Evolutionary conservation across 2,329 filamentous ascomycete genomes (phyloP), one percentile per base, ranked within the genome.

Genomic region (Penicillium nordicum): DNA sequence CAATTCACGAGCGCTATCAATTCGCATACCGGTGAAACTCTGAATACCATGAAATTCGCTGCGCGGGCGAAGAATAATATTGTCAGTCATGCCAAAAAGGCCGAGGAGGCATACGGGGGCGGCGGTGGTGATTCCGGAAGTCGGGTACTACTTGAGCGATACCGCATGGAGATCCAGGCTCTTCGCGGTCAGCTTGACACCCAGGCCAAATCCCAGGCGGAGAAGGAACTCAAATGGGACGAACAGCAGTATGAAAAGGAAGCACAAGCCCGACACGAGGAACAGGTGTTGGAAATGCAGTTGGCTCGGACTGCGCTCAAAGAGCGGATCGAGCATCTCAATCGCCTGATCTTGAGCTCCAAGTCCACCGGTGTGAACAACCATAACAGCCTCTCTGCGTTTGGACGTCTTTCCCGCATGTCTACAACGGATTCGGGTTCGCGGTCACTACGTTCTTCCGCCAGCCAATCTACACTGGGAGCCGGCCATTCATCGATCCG

Each of bases 201-300:
- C n/a, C 90, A 97, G 71, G 86, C 87, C 44, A 92, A 89, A 71
- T 79, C 76, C 27, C 83, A 84, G 55, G 82, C 81, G 45, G 84
- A 85, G 43, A 82, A 84, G 45, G 84, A 88, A 51, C 57, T 79
- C 25, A 84, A 82, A 49, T 83, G 88, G 57, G 84, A 86, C 47
- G 84, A 89, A 67, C 85, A 89, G 63, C 90, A 94, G 67, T 84
- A 87, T 63, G 86, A 94, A 71, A 85, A 88, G 65, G 90, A 97
- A 74, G 89, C 89, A 8, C 87, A 92, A 63, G 84, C 90, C 63
- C 86, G 92, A 38, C 94, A 97, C 65, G 92, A 97, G 70, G 94
- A 97, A 77, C 94, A 99, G 74, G 93, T 99, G 83, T 81, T 99
- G 53, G 94, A 99, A 75, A 97, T 99, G 90, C 94, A 99, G 72